Evolutionary conservation across 768 basidiomycete species (phyloP), one percentile per base, ranked within the genome.

Genomic region (Pleurotus citrinopileatus): DNA sequence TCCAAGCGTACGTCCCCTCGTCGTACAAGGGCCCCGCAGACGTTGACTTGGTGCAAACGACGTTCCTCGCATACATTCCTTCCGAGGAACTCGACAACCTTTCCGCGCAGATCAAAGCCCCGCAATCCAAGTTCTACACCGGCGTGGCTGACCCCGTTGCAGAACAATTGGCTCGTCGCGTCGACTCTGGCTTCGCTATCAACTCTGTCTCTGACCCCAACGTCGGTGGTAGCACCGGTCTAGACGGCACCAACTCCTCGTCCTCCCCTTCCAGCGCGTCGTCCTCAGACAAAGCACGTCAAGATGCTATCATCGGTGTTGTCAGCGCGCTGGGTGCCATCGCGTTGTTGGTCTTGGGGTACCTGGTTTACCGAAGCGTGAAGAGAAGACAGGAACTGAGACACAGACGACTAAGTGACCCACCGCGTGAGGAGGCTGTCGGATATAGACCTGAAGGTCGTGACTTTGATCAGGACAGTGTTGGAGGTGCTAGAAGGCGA

Each of bases 261-360:
- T 62, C 58, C n/a, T 58, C 54, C 22, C 19, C 42, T 34, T 34
- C 65, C 1, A 69, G 61, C 25, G 67, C 64, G 22, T 66, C 72
- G 12, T 63, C 65, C 17, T 57, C 58, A 19, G 70, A 71, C 53
- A 82, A 79, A 60, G 72, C 77, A 15, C 78, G 91, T 10, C 81
- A 89, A 63, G 84, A 94, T 59, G 90, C 91, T 20, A 94, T 96
- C 64, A 94, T 97, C 57, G 94, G 94, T 20, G 92, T 96, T 3
- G 89, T 93, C 58, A 83, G 81, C 34, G 84, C 87, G 2, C 79
- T 96, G 17, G 93, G 93, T 10, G 89, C 80, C 3, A 79, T 94
- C 52, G 85, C 91, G 1, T 65, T 93, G 42, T 61, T 91, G 37
- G 83, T 89, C 29, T 76, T 93, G 27, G 77, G 76, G 13, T 89